Conservation (phyloP, 352 stramenopile genomes). For the Globisporangium okanoganense region DNA sequence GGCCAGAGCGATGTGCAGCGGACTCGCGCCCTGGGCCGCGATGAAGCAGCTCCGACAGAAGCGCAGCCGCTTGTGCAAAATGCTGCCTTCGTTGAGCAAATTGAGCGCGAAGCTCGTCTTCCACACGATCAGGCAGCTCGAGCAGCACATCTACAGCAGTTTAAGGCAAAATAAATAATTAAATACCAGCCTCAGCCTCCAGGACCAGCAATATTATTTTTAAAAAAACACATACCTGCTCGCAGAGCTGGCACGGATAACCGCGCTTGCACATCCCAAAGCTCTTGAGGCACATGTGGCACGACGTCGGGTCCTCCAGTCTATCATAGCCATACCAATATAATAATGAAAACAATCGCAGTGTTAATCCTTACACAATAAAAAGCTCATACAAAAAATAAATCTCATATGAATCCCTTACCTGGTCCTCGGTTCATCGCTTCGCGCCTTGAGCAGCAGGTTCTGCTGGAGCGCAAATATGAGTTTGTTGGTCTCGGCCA, state of each 20-base stretch:
- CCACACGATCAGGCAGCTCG: constrained; percentile 17
- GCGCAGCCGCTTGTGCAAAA: constrained; percentile 13
- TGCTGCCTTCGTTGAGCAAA: constrained; percentile 9
- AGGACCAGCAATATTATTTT: neutral
- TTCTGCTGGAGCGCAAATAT: constrained; percentile 18
- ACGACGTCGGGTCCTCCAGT: constrained; percentile 12
- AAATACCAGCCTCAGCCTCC: too few relatives aligned
- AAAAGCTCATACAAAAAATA: too few relatives aligned
- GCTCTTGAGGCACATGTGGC: constrained; percentile 16
- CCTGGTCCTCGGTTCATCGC: neutral
- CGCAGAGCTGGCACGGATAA: constrained; percentile 15
- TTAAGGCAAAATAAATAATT: too few relatives aligned
- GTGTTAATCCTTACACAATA: neutral
- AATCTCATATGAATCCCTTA: too few relatives aligned
- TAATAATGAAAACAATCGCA: neutral
- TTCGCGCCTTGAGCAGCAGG: neutral
- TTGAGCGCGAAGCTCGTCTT: constrained; percentile 17
- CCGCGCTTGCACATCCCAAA: constrained; percentile 13
- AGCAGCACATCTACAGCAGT: constrained; percentile 14
- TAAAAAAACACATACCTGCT: constrained; percentile 6
- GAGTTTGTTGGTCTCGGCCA: constrained; percentile 22
- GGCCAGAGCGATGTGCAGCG: constrained; percentile 13
- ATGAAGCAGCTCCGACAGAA: constrained; percentile 19
- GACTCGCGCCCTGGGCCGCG: constrained; percentile 5
- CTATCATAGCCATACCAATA: neutral